Percentiles rank a stretch among this genome's conserved stretches.
Conservation (phyloP, 345 rosid genomes). For the Gynandropsis gynandra region DNA sequence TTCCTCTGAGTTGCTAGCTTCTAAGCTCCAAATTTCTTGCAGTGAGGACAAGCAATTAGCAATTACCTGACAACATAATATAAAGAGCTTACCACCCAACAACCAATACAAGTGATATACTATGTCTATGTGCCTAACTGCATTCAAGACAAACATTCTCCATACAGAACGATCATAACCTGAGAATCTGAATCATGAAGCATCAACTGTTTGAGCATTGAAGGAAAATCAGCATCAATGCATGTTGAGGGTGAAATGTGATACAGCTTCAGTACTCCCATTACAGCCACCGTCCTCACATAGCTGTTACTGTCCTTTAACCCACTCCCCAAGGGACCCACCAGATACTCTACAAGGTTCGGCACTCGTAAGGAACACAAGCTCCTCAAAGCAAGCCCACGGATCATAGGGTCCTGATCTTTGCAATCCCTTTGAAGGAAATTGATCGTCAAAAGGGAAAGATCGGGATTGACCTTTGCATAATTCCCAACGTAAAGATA, state of each 20-base stretch:
- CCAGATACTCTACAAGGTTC: constrained; percentile 92
- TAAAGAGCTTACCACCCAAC: constrained; percentile 12
- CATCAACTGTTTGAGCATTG: constrained; percentile 76
- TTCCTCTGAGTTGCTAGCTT: constrained; percentile 80
- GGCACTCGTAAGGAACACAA: constrained; percentile 81
- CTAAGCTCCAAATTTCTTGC: constrained; percentile 94
- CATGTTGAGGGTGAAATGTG: constrained; percentile 83
- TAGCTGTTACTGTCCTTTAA: constrained; percentile 77
- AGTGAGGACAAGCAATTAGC: constrained; percentile 82
- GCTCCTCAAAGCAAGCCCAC: constrained; percentile 91
- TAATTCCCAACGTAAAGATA: constrained; percentile 95
- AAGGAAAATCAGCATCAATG: constrained; percentile 78
- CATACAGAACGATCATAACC: constrained; percentile 34
- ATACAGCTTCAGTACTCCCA: constrained; percentile 85
- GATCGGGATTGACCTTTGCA: constrained; percentile 93
- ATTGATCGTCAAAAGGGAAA: constrained; percentile 82
- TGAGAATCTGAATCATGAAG: constrained; percentile 79
- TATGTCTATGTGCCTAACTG: background rate
- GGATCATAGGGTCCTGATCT: constrained; percentile 93
- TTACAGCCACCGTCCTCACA: constrained; percentile 82
- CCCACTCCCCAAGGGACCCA: constrained; percentile 83
- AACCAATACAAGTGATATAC: constrained; percentile 1
- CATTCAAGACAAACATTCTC: background rate
- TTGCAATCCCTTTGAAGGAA: constrained; percentile 96
- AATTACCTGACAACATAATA: constrained; percentile 53